A percentile compares a stretch with the other conserved stretches of the same genome.
Conservation (phyloP, 2,329 filamentous ascomycete species). For the Cladosporium sphaerospermum region DNA sequence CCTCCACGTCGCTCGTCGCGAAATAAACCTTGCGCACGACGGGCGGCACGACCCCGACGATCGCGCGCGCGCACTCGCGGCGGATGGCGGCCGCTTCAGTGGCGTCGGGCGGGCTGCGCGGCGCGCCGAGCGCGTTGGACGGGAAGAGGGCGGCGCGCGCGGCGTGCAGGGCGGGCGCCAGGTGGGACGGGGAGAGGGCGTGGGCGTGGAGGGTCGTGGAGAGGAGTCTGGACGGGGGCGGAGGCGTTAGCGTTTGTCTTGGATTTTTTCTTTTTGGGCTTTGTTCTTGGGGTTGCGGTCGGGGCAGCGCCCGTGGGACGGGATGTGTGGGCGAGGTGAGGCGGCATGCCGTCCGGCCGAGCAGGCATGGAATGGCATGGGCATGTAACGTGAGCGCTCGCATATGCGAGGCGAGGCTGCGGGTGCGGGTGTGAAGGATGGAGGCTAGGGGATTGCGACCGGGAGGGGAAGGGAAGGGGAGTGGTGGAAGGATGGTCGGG, state of each 20-base stretch:
- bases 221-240: not conserved
- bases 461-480: not conserved
- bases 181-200: conserved; percentile 28
- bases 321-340: too few species aligned
- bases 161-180: conserved; percentile 53
- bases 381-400: conserved; percentile 9
- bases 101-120: conserved; percentile 53
- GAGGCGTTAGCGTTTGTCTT: not conserved
- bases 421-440: not conserved
- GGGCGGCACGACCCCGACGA: conserved; percentile 44
- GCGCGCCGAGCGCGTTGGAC: conserved; percentile 66
- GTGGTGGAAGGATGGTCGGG: not conserved
- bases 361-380: too few species aligned
- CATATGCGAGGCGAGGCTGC: not conserved
- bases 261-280: not conserved
- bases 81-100: conserved; percentile 59
- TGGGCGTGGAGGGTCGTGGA: conserved; percentile 10
- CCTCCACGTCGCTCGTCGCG: conserved; percentile 25
- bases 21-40: conserved; percentile 41
- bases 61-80: conserved; percentile 58
- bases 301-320: too few species aligned
- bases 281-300: too few species aligned
- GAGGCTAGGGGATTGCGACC: not conserved
- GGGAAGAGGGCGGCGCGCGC: conserved; percentile 72
- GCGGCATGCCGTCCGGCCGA: too few species aligned